Evolutionary conservation across 495 filamentous ascomycete species (phyloP), one percentile per base, ranked within the genome.

Genomic region (Trichoderma asperelloides): DNA sequence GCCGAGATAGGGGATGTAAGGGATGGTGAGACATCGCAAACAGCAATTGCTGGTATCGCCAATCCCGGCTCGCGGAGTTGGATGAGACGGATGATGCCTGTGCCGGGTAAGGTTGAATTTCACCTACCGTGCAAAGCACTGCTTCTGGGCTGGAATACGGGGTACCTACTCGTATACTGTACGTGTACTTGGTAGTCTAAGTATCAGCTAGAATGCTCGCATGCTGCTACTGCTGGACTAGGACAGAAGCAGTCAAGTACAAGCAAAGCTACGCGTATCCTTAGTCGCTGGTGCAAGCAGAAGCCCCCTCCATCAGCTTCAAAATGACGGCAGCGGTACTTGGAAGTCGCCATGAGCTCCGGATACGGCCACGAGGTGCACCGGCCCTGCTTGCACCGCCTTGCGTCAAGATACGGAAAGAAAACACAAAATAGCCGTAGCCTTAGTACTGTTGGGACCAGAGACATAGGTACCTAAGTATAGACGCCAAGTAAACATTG

Each of bases 11-110:
- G 23, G 25, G 27, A 21, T 30, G 3, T 18, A 25, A 30, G 55
- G 27, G 55, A 60, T 60, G 23, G 23, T 15, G 55, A 60, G 55
- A 60, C 55, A 60, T 25, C 27, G 55, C 55, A 60, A 60, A 60
- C 27, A 30, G 55, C 55, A 60, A 16, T 16, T 30, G 8, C 21
- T 51, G 47, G 18, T n/a, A 51, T 51, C 11, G 47, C 47, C 47
- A 51, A 51, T 25, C n/a, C 23, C 47, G 47, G 47, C 47, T n/a
- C 47, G n/a, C 18, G 9, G 9, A 21, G 18, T n/a, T 51, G 47
- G 23, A 51, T 51, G 18, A 25, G n/a, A 21, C n/a, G 21, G 33
- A 37, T 37, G 2, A 37, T 37, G 9, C 33, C 6, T 7, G 33
- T 3, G 5, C 5, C 33, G 33, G 6, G 9, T 8, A 37, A 7